Evolutionary conservation across 805 yeast genomes (phyloP).

Genomic region (Kodamaea leandrae): DNA sequence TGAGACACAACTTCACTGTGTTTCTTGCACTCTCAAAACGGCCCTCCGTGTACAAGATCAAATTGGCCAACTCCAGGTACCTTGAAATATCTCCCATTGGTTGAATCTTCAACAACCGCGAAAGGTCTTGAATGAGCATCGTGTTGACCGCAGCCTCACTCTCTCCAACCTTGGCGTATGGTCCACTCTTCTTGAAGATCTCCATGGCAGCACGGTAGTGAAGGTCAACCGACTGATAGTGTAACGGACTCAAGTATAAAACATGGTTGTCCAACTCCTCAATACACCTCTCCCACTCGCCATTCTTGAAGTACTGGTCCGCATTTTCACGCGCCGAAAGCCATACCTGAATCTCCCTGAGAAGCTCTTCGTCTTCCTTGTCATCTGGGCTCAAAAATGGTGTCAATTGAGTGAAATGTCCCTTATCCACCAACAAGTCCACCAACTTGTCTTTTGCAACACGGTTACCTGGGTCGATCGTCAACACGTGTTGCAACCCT

Average conservation of each 20-base stretch:
- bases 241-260: constrained; percentile 42
- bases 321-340: constrained; percentile 15
- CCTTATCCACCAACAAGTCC: constrained; percentile 52
- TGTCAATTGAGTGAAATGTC: constrained; percentile 36
- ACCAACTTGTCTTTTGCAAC: constrained; percentile 51
- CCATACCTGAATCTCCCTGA: constrained; percentile 18
- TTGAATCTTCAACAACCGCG: constrained; percentile 25
- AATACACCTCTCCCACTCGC: constrained; percentile 24
- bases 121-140: constrained; percentile 24
- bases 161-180: constrained; percentile 4
- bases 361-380: constrained; percentile 7
- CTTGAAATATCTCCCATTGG: constrained; percentile 24
- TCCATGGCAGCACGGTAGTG: constrained; percentile 19
- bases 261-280: constrained; percentile 24
- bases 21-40: constrained; percentile 52
- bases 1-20: constrained; percentile 64
- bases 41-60: constrained; percentile 46
- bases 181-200: constrained; percentile 17
- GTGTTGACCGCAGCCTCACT: constrained; percentile 12
- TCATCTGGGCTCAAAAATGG: constrained; percentile 3
- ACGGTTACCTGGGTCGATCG: constrained; percentile 36
- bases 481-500: constrained; percentile 49
- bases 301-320: constrained; percentile 10
- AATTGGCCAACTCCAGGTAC: constrained; percentile 28
- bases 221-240: constrained; percentile 33